phyloP scores from a whole-genome alignment of 2,329 filamentous ascomycete genomes.

The Onygenales sp. region DNA sequence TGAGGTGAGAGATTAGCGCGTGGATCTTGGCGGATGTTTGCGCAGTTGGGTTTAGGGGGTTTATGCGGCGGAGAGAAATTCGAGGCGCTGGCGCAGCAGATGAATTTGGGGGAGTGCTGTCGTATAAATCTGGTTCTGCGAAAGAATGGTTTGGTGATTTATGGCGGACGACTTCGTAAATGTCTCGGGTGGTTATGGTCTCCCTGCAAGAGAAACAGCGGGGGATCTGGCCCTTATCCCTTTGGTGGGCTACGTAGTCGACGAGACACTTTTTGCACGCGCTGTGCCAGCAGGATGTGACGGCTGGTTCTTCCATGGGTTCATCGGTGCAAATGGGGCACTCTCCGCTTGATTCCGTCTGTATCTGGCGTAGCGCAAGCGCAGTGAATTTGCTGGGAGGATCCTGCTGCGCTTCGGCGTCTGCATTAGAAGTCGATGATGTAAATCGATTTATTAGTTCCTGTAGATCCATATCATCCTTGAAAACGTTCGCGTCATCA shows the following conservation, averaged over 20 bases:
- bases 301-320: constrained; percentile 86
- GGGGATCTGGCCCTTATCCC: constrained; percentile 62
- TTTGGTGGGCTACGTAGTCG: constrained; percentile 80
- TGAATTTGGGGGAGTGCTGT: constrained; percentile 26
- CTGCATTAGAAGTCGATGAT: constrained; percentile 52
- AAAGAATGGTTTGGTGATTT: constrained; percentile 29
- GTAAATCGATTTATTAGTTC: constrained; percentile 79
- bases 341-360: constrained; percentile 77
- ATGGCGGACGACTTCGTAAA: constrained; percentile 86
- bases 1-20: constrained; percentile 66
- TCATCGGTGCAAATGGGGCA: constrained; percentile 94
- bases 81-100: constrained; percentile 34
- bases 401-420: constrained; percentile 36
- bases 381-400: constrained; percentile 69
- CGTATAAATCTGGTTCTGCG: constrained; percentile 34
- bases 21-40: constrained; percentile 73
- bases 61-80: constrained; percentile 53
- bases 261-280: constrained; percentile 91
- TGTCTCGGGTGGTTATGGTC: constrained; percentile 67
- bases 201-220: constrained; percentile 88
- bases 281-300: constrained; percentile 96
- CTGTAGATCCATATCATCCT: constrained; percentile 92
- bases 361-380: constrained; percentile 81
- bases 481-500: constrained; percentile 69
- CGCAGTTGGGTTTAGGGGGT: constrained; percentile 50